Evolutionary conservation across 2,329 filamentous ascomycete species (phyloP), one percentile per base, ranked within the genome.

Genomic region (Cladophialophora carrionii): DNA sequence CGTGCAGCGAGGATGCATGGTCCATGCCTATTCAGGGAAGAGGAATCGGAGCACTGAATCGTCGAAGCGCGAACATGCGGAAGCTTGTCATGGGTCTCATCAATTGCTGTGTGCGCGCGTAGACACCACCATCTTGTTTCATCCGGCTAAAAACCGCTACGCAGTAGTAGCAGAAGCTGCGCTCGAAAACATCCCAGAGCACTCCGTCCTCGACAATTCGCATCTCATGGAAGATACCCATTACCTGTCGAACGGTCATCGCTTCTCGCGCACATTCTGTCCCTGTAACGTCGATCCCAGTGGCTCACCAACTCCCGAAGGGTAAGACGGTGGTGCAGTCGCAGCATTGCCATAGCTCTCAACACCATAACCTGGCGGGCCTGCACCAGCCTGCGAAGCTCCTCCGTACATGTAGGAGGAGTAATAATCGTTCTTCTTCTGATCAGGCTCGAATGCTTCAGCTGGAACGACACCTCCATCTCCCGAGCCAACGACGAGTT

Each of bases 401-500:
- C 65, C 65, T 59, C 58, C 61, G 43, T 70, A 66, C 20, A 64
- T 61, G 29, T 67, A 59, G 12, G 48, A 49, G 20, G 58, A 52
- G 31, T 66, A 54, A 60, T 61, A 59, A 48, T 62, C 66, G 58
- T 57, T 62, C 22, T 43, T 59, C 62, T 70, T 72, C 55, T 51
- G 29, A 31, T 65, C 64, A 55, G 57, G 43, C 43, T 63, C 61
- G 59, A 46, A 62, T 12, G 67, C 72, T 51, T 73, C 72, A 9
- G 65, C 71, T 22, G 74, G 73, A 17, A 75, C 68, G 12, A 72
- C 68, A 22, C 79, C 79, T 31, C 80, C 80, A 67, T 82, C 80
- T 32, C 79, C 81, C 31, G 73, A 71, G 32, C 81, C 80, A 10
- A 83, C 81, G 32, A 83, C 75, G 10, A 83, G 76, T 69, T 82